Evolutionary conservation across 176 grass and related monocot species (phyloP).

Genomic region (Leersia perrieri): DNA sequence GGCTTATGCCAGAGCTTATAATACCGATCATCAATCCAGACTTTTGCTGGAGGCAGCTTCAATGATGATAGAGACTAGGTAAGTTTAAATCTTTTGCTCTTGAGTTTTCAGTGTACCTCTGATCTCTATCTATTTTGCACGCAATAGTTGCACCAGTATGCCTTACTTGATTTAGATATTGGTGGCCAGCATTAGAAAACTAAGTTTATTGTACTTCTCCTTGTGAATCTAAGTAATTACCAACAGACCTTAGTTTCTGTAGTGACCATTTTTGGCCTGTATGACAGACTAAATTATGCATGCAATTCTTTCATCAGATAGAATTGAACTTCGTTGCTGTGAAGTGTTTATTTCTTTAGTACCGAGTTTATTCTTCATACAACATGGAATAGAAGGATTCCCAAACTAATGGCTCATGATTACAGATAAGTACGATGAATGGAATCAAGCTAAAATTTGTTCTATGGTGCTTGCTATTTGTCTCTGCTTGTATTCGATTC

Average conservation of each 20-base stretch:
- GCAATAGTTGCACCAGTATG: background rate
- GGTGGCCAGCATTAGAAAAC: background rate
- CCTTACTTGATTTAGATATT: constrained; percentile 1
- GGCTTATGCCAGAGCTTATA: constrained; percentile 96
- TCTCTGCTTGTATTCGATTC: background rate
- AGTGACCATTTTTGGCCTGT: background rate
- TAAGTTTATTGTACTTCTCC: background rate
- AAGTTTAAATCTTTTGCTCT: constrained; percentile 31
- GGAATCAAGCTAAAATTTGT: background rate
- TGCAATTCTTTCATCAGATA: background rate
- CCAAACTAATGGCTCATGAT: background rate
- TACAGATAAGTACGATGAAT: background rate
- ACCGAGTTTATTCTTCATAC: background rate
- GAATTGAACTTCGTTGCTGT: background rate
- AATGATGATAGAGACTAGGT: constrained; percentile 98
- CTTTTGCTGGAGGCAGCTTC: constrained; percentile 91
- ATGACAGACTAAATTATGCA: background rate
- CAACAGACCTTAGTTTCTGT: background rate
- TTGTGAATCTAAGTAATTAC: background rate
- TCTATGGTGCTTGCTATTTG: background rate
- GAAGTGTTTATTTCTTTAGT: background rate
- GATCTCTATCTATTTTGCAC: background rate
- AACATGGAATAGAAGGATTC: background rate
- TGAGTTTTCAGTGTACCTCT: background rate
- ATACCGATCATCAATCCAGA: constrained; percentile 91